Conservation (phyloP, 2,329 filamentous ascomycete species). For the Sarocladium kiliense region DNA sequence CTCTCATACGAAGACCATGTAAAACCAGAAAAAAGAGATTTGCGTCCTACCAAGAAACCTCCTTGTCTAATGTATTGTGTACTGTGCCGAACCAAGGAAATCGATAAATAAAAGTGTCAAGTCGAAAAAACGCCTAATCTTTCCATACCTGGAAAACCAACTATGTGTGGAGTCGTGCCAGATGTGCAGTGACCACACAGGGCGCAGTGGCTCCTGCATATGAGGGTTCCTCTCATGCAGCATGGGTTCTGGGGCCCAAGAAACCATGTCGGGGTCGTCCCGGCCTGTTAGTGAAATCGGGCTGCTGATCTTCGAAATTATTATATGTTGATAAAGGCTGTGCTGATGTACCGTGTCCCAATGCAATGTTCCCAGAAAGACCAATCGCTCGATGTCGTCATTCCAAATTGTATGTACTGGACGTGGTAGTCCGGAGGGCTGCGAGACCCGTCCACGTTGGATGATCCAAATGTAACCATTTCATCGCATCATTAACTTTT, state of each 20-base stretch:
- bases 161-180: neutral
- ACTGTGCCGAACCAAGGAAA: constrained; percentile 3
- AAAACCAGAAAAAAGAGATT: neutral
- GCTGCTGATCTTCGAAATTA: neutral
- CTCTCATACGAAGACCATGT: neutral
- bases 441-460: constrained; percentile 22
- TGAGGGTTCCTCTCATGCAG: too few relatives aligned
- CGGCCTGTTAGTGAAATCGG: too few relatives aligned
- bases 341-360: constrained; percentile 22
- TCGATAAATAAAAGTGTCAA: neutral
- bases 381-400: constrained; percentile 17
- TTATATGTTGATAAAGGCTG: constrained; percentile 1
- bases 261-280: too few relatives aligned
- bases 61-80: constrained; percentile 8
- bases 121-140: neutral
- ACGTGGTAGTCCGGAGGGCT: constrained; percentile 23
- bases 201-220: too few relatives aligned
- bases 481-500: constrained; percentile 2
- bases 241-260: too few relatives aligned
- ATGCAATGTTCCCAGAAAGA: constrained; percentile 45
- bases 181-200: too few relatives aligned
- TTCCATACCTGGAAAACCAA: neutral
- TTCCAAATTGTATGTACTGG: constrained; percentile 30
- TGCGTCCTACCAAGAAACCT: constrained; percentile 2
- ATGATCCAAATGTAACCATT: constrained; percentile 23